Conservation (phyloP, 2,329 filamentous ascomycete genomes). For the Xylariaceae sp. region DNA sequence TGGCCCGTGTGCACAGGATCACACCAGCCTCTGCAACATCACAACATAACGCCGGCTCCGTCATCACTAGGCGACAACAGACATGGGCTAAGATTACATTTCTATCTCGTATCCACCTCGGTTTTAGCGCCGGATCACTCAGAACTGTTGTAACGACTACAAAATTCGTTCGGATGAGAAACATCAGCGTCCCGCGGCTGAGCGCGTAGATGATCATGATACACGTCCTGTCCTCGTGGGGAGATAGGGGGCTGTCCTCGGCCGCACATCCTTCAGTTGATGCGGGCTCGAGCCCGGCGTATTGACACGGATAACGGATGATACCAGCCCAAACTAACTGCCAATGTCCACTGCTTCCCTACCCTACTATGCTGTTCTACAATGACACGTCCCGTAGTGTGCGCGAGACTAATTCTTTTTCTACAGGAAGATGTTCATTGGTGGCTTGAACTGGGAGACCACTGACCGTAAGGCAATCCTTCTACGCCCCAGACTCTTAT, state of each 20-base stretch:
- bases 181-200: conserved; percentile 16
- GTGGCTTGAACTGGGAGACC: conserved; percentile 97
- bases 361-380: conserved; percentile 7
- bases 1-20: conserved; percentile 23
- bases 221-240: conserved; percentile 16
- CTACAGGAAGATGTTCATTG: conserved; percentile 97
- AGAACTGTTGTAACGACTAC: conserved; percentile 15
- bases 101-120: conserved; percentile 17
- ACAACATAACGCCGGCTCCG: conserved; percentile 10
- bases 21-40: conserved; percentile 8
- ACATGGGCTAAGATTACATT: conserved; percentile 21
- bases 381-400: conserved; percentile 11
- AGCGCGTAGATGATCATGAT: conserved; percentile 22
- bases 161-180: conserved; percentile 9
- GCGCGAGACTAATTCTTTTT: conserved; percentile 27
- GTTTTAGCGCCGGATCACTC: conserved; percentile 11
- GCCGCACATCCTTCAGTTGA: conserved; percentile 8
- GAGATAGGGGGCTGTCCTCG: conserved; percentile 16
- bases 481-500: neutral
- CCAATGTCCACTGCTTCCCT: conserved; percentile 16
- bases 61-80: conserved; percentile 17
- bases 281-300: conserved; percentile 10
- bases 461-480: conserved; percentile 73
- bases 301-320: conserved; percentile 22
- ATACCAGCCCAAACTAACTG: conserved; percentile 3